Base-by-base conservation (phyloP, 2,329 filamentous ascomycete species). In the Colletotrichum tropicale region DNA sequence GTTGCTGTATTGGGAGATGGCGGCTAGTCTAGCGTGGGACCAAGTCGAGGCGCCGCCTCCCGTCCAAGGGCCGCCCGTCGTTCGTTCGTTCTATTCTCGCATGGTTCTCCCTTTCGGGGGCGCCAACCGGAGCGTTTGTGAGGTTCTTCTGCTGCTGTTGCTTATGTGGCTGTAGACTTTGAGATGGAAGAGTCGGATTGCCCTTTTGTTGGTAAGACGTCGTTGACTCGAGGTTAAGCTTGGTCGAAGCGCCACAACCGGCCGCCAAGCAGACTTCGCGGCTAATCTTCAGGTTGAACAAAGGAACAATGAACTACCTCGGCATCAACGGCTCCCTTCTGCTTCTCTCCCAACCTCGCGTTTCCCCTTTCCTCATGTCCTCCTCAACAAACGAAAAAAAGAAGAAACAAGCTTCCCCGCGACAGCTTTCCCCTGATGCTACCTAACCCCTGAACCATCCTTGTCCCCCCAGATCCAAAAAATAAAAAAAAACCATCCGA, bases 241-340 rank as follows among this genome's bases (percentile, higher is more conserved):
- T 15, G 30, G 32, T 16, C 21, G 18, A 61, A 66, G 68, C 68
- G 61, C 52, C 72, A 75, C 72, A 66, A 30, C 36, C 68, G 30
- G 26, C 16, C 61, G 72, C 61, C 52, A 32, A 24, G 21, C 18
- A 36, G 13, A 60, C 26, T n/a, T n/a, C 18, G 10, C 58, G 30
- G 43, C n/a, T 52, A 58, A 61, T 34, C n/a, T n/a, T 32, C 32
- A 21, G 34, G n/a, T 43, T 4, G 32, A 18, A 64, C 21, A 18
- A 38, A 26, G 21, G 2, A 26, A 38, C 7, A 43, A 43, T 18
- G 16, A 36, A 21, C 10, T 56, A 36, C 30, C 60, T 71, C 68
- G 43, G 30, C 21, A 66, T 58, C 34, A 38, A 24, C 56, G 30
- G 43, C 43, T 13, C n/a, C 10, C 6, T 13, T 24, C 43, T 10